These are phyloP conservation scores for Penicillium sp. DNA, from an alignment of 2,329 filamentous ascomycete genomes.

Conservation along the genomic window DNA sequence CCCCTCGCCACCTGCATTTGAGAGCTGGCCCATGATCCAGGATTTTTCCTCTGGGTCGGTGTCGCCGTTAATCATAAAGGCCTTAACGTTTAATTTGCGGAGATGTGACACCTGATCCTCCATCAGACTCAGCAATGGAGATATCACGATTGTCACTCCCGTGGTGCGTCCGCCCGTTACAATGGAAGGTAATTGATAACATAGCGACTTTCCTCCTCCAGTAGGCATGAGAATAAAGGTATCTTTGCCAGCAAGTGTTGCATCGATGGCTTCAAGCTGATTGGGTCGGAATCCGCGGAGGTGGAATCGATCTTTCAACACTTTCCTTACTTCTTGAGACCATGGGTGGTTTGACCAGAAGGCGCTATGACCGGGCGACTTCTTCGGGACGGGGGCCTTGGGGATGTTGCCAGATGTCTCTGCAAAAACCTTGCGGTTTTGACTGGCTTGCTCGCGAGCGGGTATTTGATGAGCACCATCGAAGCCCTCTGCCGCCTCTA, in stretches of 20 bases:
- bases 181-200: constrained; percentile 91
- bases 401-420: constrained; percentile 44
- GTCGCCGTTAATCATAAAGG: constrained; percentile 78
- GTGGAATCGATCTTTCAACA: constrained; percentile 79
- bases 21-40: constrained; percentile 65
- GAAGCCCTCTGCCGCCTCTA: constrained; percentile 44
- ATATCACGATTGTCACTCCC: constrained; percentile 92
- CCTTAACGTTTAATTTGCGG: constrained; percentile 70
- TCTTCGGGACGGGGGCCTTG: constrained; percentile 32
- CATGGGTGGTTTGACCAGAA: constrained; percentile 67
- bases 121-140: constrained; percentile 92
- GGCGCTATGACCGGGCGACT: constrained; percentile 33
- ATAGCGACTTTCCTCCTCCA: constrained; percentile 92
- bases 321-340: constrained; percentile 79
- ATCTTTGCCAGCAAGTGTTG: constrained; percentile 82
- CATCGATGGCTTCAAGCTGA: constrained; percentile 93
- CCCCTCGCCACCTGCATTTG: constrained; percentile 66
- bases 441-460: constrained; percentile 12
- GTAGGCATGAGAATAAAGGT: constrained; percentile 97
- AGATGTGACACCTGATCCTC: constrained; percentile 92
- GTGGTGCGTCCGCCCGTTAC: constrained; percentile 73
- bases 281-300: constrained; percentile 86
- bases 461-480: constrained; percentile 29
- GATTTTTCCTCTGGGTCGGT: constrained; percentile 62
- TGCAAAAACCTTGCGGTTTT: constrained; percentile 39